Evolutionary conservation across 2,329 filamentous ascomycete genomes (phyloP).

Genomic region (Penicillium sumatraense): DNA sequence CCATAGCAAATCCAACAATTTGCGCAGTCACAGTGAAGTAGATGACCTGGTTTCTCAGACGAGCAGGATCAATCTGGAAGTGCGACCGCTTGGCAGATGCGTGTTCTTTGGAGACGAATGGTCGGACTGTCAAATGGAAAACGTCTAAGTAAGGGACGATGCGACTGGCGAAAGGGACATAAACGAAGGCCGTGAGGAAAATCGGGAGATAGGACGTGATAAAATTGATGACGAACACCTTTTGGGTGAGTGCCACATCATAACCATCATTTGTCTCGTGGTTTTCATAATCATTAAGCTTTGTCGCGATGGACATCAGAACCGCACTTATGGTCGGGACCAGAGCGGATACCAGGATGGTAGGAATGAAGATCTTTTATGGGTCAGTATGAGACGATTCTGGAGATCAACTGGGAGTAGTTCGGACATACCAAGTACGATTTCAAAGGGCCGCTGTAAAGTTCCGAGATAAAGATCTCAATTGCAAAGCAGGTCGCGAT

Average conservation of each 20-base stretch:
- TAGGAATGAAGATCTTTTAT: conserved; percentile 79
- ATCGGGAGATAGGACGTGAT: conserved; percentile 93
- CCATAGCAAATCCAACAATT: conserved; percentile 83
- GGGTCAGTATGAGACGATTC: neutral
- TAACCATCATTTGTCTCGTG: conserved; percentile 87
- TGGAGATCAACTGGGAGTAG: neutral
- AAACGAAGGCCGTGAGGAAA: conserved; percentile 90
- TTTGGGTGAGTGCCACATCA: conserved; percentile 82
- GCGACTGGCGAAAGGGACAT: conserved; percentile 86
- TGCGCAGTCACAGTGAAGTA: conserved; percentile 97
- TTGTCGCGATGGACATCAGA: conserved; percentile 80
- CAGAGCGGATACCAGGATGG: conserved; percentile 78
- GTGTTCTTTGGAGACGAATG: conserved; percentile 76
- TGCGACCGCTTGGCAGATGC: conserved; percentile 60
- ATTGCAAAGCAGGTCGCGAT: conserved; percentile 91
- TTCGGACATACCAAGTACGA: conserved; percentile 69
- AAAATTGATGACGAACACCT: conserved; percentile 97
- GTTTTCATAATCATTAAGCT: conserved; percentile 84
- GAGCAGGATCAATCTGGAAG: conserved; percentile 83
- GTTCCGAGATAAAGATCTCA: conserved; percentile 94
- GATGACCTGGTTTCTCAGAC: conserved; percentile 89
- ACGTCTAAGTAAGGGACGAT: conserved; percentile 89
- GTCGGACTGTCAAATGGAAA: conserved; percentile 76
- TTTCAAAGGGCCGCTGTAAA: conserved; percentile 91
- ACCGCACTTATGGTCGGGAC: conserved; percentile 80